phyloP scores from a whole-genome alignment of 768 basidiomycete species.

The Podaxis sp. region DNA sequence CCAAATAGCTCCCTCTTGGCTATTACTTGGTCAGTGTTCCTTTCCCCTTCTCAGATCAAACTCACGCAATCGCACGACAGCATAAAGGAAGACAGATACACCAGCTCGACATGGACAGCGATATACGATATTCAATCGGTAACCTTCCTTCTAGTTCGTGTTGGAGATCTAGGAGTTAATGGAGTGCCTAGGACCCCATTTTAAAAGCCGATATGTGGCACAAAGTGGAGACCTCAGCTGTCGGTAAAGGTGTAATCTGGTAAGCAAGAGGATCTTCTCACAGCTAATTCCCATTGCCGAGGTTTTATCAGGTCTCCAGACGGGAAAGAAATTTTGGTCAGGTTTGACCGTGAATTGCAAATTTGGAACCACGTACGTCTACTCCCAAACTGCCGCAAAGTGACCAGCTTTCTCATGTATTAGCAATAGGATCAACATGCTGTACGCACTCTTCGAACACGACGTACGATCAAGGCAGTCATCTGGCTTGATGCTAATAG shows the following conservation, averaged over 20 bases:
- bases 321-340: neutral
- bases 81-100: slow-evolving; percentile 3
- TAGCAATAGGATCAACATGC: neutral
- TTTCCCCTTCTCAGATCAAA: neutral
- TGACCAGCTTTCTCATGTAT: neutral
- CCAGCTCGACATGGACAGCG: neutral
- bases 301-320: slow-evolving; percentile 3
- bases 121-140: slow-evolving; percentile 2
- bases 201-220: slow-evolving; percentile 5
- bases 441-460: neutral
- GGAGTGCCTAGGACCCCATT: neutral
- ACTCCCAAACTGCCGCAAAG: neutral
- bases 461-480: neutral
- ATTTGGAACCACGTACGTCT: slow-evolving; percentile 6
- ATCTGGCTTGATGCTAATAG: slow-evolving; percentile 10
- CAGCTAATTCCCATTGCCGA: neutral
- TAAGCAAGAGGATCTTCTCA: neutral
- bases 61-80: neutral
- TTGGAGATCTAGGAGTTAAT: neutral
- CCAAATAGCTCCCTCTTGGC: neutral
- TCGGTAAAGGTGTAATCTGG: neutral
- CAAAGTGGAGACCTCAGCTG: neutral
- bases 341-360: slow-evolving; percentile 8
- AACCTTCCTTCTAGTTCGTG: neutral
- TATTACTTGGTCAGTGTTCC: slow-evolving; percentile 1